Percentiles rank a stretch among this genome's conserved stretches.
Conservation (phyloP, 306 rosid genomes). For the Sicyos edulis region DNA sequence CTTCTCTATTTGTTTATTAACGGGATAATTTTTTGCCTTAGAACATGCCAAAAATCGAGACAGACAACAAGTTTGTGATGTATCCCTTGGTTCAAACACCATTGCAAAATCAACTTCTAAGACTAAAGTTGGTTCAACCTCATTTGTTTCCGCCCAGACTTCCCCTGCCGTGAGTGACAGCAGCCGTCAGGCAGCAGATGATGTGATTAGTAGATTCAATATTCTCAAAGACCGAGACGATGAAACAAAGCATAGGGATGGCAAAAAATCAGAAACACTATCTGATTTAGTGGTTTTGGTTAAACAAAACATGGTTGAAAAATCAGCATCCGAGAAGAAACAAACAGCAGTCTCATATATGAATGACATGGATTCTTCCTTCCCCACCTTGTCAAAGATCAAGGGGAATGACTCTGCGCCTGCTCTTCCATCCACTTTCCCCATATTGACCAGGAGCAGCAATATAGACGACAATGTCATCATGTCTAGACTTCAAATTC, state of each 20-base stretch:
- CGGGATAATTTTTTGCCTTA: slow-evolving; percentile 23
- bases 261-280: slow-evolving; percentile 18
- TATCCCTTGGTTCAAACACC: slow-evolving; percentile 28
- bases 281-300: slow-evolving; percentile 31
- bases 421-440: background rate
- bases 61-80: slow-evolving; percentile 30
- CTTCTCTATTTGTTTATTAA: slow-evolving; percentile 14
- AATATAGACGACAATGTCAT: slow-evolving; percentile 19
- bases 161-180: slow-evolving; percentile 24
- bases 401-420: slow-evolving; percentile 2
- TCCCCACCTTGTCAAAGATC: background rate
- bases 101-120: slow-evolving; percentile 30
- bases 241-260: slow-evolving; percentile 19
- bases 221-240: slow-evolving; percentile 30
- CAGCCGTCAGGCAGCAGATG: slow-evolving; percentile 27
- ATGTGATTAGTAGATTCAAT: slow-evolving; percentile 36
- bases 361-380: background rate
- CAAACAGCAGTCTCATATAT: background rate
- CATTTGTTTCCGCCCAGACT: slow-evolving; percentile 29
- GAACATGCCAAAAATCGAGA: slow-evolving; percentile 34
- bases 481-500: slow-evolving; percentile 15
- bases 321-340: slow-evolving; percentile 14
- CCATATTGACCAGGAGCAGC: background rate
- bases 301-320: slow-evolving; percentile 29
- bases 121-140: slow-evolving; percentile 29